Evolutionary conservation across 805 yeast genomes (phyloP).

Genomic region (Candida wancherniae): DNA sequence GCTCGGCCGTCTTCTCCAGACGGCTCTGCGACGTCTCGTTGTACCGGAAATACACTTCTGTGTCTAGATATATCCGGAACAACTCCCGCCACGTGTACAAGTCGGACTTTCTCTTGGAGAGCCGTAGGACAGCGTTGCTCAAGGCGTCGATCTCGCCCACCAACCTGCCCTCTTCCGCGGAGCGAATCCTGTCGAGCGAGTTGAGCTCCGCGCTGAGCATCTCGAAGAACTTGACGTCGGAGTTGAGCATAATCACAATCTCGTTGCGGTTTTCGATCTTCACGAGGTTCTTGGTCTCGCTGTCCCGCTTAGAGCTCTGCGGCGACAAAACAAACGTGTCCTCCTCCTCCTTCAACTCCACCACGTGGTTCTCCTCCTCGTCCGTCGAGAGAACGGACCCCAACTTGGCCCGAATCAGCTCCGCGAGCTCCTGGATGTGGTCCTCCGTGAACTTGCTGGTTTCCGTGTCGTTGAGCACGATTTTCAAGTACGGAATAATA

Average conservation of each 20-base stretch:
- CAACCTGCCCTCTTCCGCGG: slow-evolving; percentile 40
- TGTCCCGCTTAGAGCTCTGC: slow-evolving; percentile 12
- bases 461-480: slow-evolving; percentile 29
- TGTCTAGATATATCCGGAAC: slow-evolving; percentile 59
- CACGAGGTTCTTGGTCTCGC: slow-evolving; percentile 9
- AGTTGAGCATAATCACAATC: slow-evolving; percentile 42
- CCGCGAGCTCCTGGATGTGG: slow-evolving; percentile 28
- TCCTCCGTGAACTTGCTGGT: slow-evolving; percentile 23
- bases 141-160: slow-evolving; percentile 39
- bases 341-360: slow-evolving; percentile 27
- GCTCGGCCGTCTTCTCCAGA: slow-evolving; percentile 42
- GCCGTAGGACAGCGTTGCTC: slow-evolving; percentile 23
- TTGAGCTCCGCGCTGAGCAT: slow-evolving; percentile 53
- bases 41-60: slow-evolving; percentile 57
- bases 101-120: slow-evolving; percentile 42
- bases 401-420: slow-evolving; percentile 25
- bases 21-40: slow-evolving; percentile 39
- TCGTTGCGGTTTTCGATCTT: slow-evolving; percentile 24
- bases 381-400: slow-evolving; percentile 21
- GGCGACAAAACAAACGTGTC: slow-evolving; percentile 30
- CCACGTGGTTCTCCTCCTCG: slow-evolving; percentile 20
- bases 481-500: slow-evolving; percentile 38
- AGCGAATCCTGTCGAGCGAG: slow-evolving; percentile 41
- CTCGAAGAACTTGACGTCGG: slow-evolving; percentile 57
- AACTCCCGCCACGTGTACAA: slow-evolving; percentile 67